Conservation (phyloP, 345 rosid genomes). For the Eutrema heterophyllum region DNA sequence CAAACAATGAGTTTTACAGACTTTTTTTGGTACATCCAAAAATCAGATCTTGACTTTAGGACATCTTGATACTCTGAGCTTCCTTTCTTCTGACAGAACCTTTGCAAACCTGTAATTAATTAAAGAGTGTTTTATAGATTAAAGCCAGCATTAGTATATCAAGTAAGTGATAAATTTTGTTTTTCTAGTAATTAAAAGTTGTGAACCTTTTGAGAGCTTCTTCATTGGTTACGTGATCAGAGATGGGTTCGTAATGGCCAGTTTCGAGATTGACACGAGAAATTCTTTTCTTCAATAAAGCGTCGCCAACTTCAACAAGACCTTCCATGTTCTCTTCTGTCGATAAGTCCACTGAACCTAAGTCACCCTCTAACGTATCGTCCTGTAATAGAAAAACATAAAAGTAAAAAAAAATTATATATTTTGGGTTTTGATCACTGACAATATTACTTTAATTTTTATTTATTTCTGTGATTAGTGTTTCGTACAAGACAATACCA, state of each 20-base stretch:
- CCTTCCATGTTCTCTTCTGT: conserved; percentile 52
- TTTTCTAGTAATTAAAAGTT: neutral
- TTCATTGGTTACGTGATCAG: conserved; percentile 40
- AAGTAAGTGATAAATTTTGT: neutral
- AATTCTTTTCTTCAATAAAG: conserved; percentile 50
- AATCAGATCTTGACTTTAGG: conserved; percentile 24
- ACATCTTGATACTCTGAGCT: conserved; percentile 37
- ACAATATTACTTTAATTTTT: neutral
- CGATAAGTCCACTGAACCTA: conserved; percentile 58
- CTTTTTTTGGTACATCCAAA: neutral
- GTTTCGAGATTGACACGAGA: conserved; percentile 56
- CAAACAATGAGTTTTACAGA: neutral
- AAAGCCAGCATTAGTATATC: neutral
- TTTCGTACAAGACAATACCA: conserved; percentile 20
- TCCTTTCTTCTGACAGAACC: conserved; percentile 53
- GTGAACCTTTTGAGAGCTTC: conserved; percentile 48
- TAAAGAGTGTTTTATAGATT: neutral
- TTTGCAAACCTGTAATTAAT: conserved; percentile 49
- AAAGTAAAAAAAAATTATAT: no score
- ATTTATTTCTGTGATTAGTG: neutral
- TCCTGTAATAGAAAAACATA: conserved; percentile 37
- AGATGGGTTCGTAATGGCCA: conserved; percentile 41
- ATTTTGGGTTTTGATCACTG: conserved; percentile 8
- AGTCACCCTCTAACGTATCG: conserved; percentile 48
- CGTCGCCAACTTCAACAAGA: conserved; percentile 53